phyloP scores from a whole-genome alignment of 2,329 filamentous ascomycete genomes.

The Sporothrix dimorphospora region DNA sequence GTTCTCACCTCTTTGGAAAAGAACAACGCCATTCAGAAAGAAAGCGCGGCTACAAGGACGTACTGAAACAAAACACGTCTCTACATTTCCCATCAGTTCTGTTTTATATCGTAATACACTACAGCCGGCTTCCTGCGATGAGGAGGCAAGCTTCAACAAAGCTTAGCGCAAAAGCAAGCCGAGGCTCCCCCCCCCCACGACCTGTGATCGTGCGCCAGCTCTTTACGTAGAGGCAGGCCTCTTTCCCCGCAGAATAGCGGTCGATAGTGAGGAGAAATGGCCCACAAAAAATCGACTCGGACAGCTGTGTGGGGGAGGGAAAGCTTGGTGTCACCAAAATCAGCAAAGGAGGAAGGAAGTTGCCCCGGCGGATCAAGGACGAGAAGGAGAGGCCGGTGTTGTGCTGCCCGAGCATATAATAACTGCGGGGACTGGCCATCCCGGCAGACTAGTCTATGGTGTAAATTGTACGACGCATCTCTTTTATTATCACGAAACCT shows the following conservation, averaged over 20 bases:
- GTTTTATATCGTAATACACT: no score
- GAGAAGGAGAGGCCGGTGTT: background rate
- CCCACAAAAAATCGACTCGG: background rate
- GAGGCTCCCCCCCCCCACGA: background rate
- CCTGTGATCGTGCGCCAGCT: constrained; percentile 4
- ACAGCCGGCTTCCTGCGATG: no score
- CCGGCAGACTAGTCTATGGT: background rate
- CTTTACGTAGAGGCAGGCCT: background rate
- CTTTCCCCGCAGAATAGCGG: background rate
- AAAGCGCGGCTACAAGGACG: no score
- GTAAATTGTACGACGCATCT: background rate
- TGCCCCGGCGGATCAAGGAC: background rate
- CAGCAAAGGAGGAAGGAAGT: background rate
- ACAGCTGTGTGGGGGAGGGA: background rate
- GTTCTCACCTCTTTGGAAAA: no score
- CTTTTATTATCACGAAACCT: background rate
- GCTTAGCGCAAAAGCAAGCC: background rate
- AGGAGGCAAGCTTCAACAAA: background rate
- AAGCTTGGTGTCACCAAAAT: background rate
- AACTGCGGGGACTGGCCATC: background rate
- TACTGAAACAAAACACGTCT: no score
- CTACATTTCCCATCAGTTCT: no score
- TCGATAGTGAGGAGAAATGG: background rate
- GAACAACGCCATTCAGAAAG: no score
- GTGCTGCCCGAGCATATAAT: background rate